These are phyloP conservation scores for Metarhizium robertsii DNA, from an alignment of 2,329 filamentous ascomycete species.

Conservation along the genomic window DNA sequence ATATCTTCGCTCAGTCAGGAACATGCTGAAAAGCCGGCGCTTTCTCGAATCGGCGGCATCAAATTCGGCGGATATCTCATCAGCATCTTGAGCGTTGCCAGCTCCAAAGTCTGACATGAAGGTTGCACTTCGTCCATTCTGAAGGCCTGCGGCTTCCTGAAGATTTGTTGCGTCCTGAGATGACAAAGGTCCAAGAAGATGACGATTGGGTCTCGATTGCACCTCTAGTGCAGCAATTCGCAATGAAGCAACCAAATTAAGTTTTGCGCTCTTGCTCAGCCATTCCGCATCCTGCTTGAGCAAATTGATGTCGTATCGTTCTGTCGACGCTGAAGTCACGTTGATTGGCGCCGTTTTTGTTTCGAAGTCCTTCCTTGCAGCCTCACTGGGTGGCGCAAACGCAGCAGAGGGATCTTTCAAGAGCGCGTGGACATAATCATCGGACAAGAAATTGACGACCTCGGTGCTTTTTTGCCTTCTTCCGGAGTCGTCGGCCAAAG, in stretches of 20 bases:
- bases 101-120: constrained; percentile 45
- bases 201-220: constrained; percentile 66
- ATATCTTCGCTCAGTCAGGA: constrained; percentile 61
- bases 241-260: constrained; percentile 76
- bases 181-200: constrained; percentile 63
- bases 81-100: constrained; percentile 37
- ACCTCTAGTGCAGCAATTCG: constrained; percentile 74
- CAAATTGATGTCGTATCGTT: constrained; percentile 62
- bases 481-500: constrained; percentile 46
- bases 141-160: constrained; percentile 61
- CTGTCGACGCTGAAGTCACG: constrained; percentile 57
- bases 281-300: constrained; percentile 81
- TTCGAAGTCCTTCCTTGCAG: constrained; percentile 65
- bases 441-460: constrained; percentile 61
- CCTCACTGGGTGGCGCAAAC: constrained; percentile 53
- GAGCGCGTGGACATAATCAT: constrained; percentile 57
- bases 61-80: constrained; percentile 49
- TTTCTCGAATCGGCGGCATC: constrained; percentile 53
- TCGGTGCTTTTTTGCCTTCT: constrained; percentile 42
- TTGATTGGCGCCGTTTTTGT: constrained; percentile 83
- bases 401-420: constrained; percentile 60
- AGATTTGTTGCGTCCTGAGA: constrained; percentile 70
- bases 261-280: constrained; percentile 67
- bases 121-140: constrained; percentile 48
- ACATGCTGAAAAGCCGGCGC: constrained; percentile 59